Percentiles rank a stretch among this genome's conserved stretches.
Evolutionary conservation across 2,329 filamentous ascomycete species (phyloP).

Genomic region (Talaromyces funiculosus): DNA sequence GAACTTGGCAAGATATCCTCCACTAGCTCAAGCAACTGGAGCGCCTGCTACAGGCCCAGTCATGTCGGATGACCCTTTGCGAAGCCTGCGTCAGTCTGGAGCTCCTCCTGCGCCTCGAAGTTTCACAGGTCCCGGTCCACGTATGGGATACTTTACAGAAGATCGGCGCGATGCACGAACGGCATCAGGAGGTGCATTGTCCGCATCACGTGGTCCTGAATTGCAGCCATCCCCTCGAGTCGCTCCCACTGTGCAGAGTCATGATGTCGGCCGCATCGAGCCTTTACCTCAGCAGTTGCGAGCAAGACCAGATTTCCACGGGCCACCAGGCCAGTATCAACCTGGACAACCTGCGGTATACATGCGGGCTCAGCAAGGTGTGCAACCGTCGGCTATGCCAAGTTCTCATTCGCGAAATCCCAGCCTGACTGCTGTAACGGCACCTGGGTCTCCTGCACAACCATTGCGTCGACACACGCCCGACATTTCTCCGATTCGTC

Average conservation of each 20-base stretch:
- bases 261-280: conserved; percentile 33
- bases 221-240: conserved; percentile 28
- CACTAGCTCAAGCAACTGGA: conserved; percentile 35
- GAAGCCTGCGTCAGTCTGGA: conserved; percentile 26
- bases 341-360: conserved; percentile 18
- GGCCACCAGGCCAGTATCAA: conserved; percentile 20
- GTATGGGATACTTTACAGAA: conserved; percentile 41
- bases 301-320: conserved; percentile 13
- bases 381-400: conserved; percentile 22
- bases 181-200: conserved; percentile 15
- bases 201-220: conserved; percentile 23
- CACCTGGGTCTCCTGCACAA: conserved; percentile 31
- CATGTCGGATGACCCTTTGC: conserved; percentile 30
- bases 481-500: conserved; percentile 31
- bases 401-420: conserved; percentile 32
- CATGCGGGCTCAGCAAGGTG: conserved; percentile 9
- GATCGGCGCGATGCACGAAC: conserved; percentile 25
- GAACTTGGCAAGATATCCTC: conserved; percentile 29
- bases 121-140: conserved; percentile 40
- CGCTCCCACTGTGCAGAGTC: conserved; percentile 19
- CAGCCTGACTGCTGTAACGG: conserved; percentile 26
- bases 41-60: conserved; percentile 22
- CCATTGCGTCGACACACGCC: conserved; percentile 25
- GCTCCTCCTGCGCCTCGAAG: conserved; percentile 24
- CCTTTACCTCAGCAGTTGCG: conserved; percentile 24